Evolutionary conservation across 1,284 basidiomycete species (phyloP).

Genomic region (Trametes versicolor): DNA sequence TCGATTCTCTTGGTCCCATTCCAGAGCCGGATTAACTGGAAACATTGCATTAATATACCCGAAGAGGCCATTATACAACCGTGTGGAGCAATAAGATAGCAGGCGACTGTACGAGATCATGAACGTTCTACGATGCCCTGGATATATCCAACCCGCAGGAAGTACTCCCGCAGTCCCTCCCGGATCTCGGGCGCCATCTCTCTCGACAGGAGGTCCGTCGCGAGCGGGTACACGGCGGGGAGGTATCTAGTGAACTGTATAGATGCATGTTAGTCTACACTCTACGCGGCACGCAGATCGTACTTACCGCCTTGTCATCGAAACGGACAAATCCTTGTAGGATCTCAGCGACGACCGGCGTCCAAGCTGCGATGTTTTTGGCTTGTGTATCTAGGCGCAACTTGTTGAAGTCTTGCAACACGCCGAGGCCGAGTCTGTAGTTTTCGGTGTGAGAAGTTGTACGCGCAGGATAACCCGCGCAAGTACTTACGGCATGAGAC

Average conservation of each 20-base stretch:
- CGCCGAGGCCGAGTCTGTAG: conserved; percentile 87
- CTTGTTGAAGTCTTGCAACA: conserved; percentile 92
- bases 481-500: conserved; percentile 85
- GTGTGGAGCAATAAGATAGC: conserved; percentile 41
- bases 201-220: conserved; percentile 82
- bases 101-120: conserved; percentile 41
- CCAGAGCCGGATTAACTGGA: conserved; percentile 26
- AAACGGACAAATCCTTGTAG: conserved; percentile 91
- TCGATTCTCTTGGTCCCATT: conserved; percentile 18
- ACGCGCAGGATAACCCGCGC: background rate
- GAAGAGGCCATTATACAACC: conserved; percentile 42
- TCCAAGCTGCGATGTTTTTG: conserved; percentile 98
- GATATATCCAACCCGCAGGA: conserved; percentile 77
- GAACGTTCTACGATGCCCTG: conserved; percentile 75
- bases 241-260: conserved; percentile 85
- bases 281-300: background rate
- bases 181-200: conserved; percentile 87
- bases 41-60: conserved; percentile 41
- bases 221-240: conserved; percentile 87
- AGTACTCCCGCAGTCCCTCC: conserved; percentile 79
- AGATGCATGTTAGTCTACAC: background rate
- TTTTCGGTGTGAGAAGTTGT: background rate
- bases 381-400: conserved; percentile 92
- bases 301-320: conserved; percentile 88
- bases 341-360: conserved; percentile 95